Evolutionary conservation across 2,329 filamentous ascomycete genomes (phyloP), one percentile per base, ranked within the genome.

Genomic region (Fusarium illudens): DNA sequence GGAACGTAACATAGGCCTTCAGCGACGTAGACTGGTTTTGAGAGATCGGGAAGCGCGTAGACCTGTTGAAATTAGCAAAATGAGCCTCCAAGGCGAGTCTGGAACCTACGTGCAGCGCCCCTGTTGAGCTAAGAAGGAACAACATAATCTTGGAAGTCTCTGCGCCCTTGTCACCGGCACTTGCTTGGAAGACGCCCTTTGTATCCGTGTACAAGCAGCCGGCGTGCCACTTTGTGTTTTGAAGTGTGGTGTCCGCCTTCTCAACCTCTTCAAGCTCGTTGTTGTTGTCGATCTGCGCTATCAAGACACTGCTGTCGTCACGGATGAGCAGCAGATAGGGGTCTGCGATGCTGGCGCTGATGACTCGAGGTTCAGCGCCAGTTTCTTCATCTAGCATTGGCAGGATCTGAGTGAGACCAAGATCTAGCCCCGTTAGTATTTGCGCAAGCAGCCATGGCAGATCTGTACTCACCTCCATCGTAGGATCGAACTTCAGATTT

Each of bases 331-430:
- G 82, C 12, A 99, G 79, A 75, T 94, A 97, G 0, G 93, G 93
- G 71, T 98, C 95, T 19, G 88, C 88, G 72, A 98, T 94, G 75
- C 92, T 96, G 34, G 92, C 91, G 73, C 89, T 91, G 46, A 94
- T 82, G 39, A 96, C 90, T 55, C 90, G 86, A 5, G 93, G 90
- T 73, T 97, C 93, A 19, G 87, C 90, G 12, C 92, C 94, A 0
- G 90, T 94, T 68, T 96, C 92, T 73, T 97, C 96, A 72, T 98
- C 96, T 65, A 93, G 87, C 86, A 98, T 93, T 1, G 94, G 93
- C 51, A 97, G 86, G 57, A 99, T 98, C 75, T 98, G 95, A 46
- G 90, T 90, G 55, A 99, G 85, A 11, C 91, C 92, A 62, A 99
- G 87, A 77, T 97, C 93, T 93, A 73, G n/a, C 8, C 0, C 15